phyloP scores from a whole-genome alignment of 2,329 filamentous ascomycete genomes.

The Colletotrichum siamense region DNA sequence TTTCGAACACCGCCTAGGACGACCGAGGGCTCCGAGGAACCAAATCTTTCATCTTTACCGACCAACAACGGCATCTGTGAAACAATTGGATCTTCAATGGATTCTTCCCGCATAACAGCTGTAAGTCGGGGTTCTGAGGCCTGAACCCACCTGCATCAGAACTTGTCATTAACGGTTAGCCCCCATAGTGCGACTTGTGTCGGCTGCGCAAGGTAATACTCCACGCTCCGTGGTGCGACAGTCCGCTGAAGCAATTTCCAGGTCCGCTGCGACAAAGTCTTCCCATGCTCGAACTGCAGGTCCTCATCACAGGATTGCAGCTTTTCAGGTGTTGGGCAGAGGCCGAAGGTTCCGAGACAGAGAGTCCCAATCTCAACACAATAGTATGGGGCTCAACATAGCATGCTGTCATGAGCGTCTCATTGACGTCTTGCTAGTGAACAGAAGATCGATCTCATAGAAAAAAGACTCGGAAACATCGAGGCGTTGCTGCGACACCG shows the following conservation, averaged over 20 bases:
- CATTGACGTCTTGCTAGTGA: background rate
- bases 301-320: background rate
- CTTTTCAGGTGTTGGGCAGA: background rate
- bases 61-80: background rate
- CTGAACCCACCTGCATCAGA: background rate
- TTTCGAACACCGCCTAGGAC: background rate
- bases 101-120: background rate
- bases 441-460: background rate
- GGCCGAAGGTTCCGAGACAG: background rate
- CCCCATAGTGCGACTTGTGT: background rate
- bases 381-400: background rate
- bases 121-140: background rate
- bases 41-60: background rate
- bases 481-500: background rate
- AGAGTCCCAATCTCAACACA: background rate
- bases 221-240: background rate
- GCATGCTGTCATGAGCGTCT: background rate
- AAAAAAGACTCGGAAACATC: background rate
- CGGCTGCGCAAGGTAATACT: background rate
- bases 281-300: background rate
- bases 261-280: background rate
- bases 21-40: background rate
- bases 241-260: background rate
- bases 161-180: background rate
- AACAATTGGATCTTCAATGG: background rate